Conservation (phyloP, 106 monocot species). For the Phalaenopsis aphrodite region DNA sequence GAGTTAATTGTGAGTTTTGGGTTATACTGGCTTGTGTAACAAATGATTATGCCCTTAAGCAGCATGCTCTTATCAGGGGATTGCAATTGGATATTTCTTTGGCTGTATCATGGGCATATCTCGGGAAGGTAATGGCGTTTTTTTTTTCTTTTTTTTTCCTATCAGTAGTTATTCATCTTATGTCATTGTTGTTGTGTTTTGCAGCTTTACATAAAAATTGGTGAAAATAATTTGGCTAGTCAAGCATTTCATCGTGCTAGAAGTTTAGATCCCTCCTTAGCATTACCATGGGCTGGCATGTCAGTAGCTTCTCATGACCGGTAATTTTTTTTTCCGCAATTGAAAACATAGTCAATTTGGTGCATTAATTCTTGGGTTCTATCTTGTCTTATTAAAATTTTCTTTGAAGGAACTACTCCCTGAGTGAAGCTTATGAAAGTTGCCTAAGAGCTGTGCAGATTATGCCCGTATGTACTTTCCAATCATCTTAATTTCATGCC, state of each 20-base stretch:
- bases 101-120: conserved; percentile 79
- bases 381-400: not conserved
- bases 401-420: conserved; percentile 29
- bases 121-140: conserved; percentile 70
- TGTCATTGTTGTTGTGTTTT: conserved; percentile 10
- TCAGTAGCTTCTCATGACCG: conserved; percentile 39
- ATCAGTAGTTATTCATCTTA: conserved; percentile 9
- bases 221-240: conserved; percentile 59
- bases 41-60: conserved; percentile 51
- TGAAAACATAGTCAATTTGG: not conserved
- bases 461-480: conserved; percentile 55
- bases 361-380: not conserved
- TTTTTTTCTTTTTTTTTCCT: not conserved
- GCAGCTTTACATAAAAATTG: conserved; percentile 70
- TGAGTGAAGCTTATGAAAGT: conserved; percentile 76
- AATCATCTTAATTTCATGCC: not conserved
- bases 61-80: conserved; percentile 84
- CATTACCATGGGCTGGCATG: conserved; percentile 98
- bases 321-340: conserved; percentile 29
- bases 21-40: conserved; percentile 61
- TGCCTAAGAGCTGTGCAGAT: conserved; percentile 82
- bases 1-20: conserved; percentile 72
- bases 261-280: conserved; percentile 92
- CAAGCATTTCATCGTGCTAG: conserved; percentile 90
- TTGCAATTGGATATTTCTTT: conserved; percentile 80